Evolutionary conservation across 768 basidiomycete genomes (phyloP), one percentile per base, ranked within the genome.

Genomic region (Nidula microcarpa): DNA sequence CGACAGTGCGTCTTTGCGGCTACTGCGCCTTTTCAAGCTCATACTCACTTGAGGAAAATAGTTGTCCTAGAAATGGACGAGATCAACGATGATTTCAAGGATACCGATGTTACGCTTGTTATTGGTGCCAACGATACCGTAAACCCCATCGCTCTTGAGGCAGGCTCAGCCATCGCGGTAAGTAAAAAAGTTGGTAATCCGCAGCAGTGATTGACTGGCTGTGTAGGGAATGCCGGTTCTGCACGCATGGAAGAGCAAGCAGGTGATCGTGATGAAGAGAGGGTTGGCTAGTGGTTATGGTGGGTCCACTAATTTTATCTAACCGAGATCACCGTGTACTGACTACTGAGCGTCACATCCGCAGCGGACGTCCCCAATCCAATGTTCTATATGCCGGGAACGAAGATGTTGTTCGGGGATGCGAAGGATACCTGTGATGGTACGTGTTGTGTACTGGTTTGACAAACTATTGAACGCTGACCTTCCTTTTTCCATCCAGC

Each of bases 11-110:
- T 60, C 51, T 18, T 49, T 18, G 30, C 13, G 37, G 33, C 23
- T 23, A 23, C 13, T 33, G 33, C 14, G 33, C n/a, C 33, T 39
- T 23, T 39, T 43, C 13, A 37, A 10, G 32, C 50, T 51, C 45
- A 39, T 36, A 49, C 55, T 50, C 55, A 34, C 13, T 46, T 50
- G 37, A 46, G 5, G 5, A 32, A 52, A 54, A n/a, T 59, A 92
- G 91, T 94, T 58, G 91, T 94, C 39, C 74, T 89, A 54, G 92
- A 94, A 71, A 93, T 94, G 92, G 92, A 94, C 55, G 92, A 94
- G 69, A 94, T 94, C 73, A 94, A 94, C 64, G 90, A 94, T 39
- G 92, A 94, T 65, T 94, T 94, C 68, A 74, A 77, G 50, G 89
- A 91, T 35, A 94, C 92, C 0, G 92, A 94, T 63, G 80, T 94